phyloP scores from a whole-genome alignment of 495 filamentous ascomycete genomes.

The Talaromyces thailandensis region DNA sequence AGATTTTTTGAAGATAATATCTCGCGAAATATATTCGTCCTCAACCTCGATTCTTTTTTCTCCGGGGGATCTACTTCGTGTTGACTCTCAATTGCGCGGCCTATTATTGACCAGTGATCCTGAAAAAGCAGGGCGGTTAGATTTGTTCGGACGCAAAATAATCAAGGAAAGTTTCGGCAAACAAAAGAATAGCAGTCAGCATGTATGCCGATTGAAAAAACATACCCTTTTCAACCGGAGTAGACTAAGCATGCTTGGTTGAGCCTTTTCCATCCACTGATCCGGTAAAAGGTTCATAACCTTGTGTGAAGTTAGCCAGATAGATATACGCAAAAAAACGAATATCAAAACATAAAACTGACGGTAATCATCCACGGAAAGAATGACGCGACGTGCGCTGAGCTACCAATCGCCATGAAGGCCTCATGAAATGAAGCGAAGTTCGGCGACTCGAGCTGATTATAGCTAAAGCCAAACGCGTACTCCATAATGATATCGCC shows the following conservation, averaged over 20 bases:
- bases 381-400: slow-evolving; percentile 7
- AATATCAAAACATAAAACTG: slow-evolving; percentile 1
- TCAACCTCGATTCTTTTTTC: neutral
- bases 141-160: neutral
- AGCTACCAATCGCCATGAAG: slow-evolving; percentile 1
- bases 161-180: neutral
- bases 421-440: slow-evolving; percentile 5
- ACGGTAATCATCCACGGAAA: slow-evolving; percentile 10
- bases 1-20: slow-evolving; percentile 19
- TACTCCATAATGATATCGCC: slow-evolving; percentile 37
- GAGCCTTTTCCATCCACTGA: neutral
- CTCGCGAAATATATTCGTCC: slow-evolving; percentile 27
- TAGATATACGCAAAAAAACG: neutral
- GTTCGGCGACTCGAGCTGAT: slow-evolving; percentile 1
- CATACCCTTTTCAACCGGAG: slow-evolving; percentile 3
- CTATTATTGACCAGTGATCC: slow-evolving; percentile 8
- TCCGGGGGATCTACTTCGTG: neutral
- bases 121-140: neutral
- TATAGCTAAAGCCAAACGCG: slow-evolving; percentile 17
- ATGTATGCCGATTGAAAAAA: neutral
- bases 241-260: slow-evolving; percentile 1
- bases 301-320: neutral
- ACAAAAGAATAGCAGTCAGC: neutral
- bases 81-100: neutral
- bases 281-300: slow-evolving; percentile 2